Percentiles rank a stretch among this genome's conserved stretches.
These are phyloP conservation scores for Polychytrium aggregatum DNA, from an alignment of 192 early-diverging fungal genomes.

Conservation along the genomic window DNA sequence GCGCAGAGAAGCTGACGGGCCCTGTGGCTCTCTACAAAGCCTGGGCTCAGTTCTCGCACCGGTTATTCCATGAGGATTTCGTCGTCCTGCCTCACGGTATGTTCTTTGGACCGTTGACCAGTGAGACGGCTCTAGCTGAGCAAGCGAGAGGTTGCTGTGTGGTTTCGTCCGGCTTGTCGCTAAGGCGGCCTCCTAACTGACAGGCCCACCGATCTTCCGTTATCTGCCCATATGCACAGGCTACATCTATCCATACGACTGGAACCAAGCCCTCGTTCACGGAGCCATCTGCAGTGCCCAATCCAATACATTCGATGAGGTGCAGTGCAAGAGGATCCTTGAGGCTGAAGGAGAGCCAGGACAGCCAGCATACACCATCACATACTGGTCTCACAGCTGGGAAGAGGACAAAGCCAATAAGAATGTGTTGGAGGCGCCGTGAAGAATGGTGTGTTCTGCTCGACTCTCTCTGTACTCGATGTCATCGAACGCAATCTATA, in stretches of 20 bases:
- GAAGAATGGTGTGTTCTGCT: no score
- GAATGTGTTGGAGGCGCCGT: no score
- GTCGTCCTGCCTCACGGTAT: slow-evolving; percentile 1
- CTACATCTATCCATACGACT: slow-evolving; percentile 9
- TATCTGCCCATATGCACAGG: neutral
- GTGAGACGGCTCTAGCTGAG: no score
- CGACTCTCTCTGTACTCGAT: no score
- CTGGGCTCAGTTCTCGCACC: neutral
- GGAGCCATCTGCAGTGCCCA: slow-evolving; percentile 2
- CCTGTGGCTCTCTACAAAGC: slow-evolving; percentile 11
- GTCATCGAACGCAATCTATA: no score
- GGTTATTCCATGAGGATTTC: neutral
- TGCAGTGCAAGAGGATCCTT: slow-evolving; percentile 1
- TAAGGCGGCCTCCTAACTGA: no score
- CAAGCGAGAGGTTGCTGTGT: no score
- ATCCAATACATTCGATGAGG: slow-evolving; percentile 1
- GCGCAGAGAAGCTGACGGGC: slow-evolving; percentile 15
- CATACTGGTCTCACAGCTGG: no score
- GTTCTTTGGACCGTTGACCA: neutral
- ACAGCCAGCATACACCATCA: slow-evolving; percentile 8
- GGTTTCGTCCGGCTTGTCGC: no score
- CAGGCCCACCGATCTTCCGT: no score
- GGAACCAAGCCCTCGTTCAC: neutral
- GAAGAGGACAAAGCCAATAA: no score
- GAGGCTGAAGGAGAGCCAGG: neutral